Evolutionary conservation across 495 filamentous ascomycete genomes (phyloP).

Genomic region (Daldinia grandis): DNA sequence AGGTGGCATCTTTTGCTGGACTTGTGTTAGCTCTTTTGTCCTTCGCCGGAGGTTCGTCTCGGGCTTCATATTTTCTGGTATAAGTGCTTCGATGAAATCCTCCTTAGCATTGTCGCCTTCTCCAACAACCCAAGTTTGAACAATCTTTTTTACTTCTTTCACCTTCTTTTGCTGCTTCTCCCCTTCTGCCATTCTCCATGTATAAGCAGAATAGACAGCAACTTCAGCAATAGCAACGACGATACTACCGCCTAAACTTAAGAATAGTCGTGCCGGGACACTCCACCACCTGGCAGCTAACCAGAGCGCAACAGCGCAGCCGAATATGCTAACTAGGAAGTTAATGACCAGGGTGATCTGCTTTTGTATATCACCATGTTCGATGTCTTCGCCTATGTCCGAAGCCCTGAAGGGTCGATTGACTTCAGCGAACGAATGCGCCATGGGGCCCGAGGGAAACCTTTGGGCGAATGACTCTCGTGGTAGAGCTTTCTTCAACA

Average conservation of each 20-base stretch:
- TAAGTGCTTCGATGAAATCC: conserved; percentile 47
- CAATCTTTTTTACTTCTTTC: conserved; percentile 74
- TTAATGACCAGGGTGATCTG: conserved; percentile 79
- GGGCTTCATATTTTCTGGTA: conserved; percentile 13
- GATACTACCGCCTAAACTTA: conserved; percentile 72
- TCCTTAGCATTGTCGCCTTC: conserved; percentile 47
- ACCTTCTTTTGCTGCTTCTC: conserved; percentile 69
- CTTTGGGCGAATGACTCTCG: conserved; percentile 66
- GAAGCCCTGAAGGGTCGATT: conserved; percentile 49
- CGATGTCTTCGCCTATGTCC: conserved; percentile 62
- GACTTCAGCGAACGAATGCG: conserved; percentile 60
- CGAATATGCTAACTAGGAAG: conserved; percentile 75
- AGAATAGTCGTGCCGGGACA: conserved; percentile 70
- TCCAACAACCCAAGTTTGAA: conserved; percentile 75
- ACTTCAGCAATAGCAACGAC: conserved; percentile 87
- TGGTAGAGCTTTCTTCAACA: conserved; percentile 67
- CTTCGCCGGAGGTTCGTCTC: conserved; percentile 48
- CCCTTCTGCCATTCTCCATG: conserved; percentile 78
- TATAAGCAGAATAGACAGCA: conserved; percentile 85
- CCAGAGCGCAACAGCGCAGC: conserved; percentile 76
- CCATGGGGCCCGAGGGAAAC: conserved; percentile 60
- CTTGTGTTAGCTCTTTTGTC: conserved; percentile 32
- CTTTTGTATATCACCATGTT: conserved; percentile 74
- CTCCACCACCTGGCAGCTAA: conserved; percentile 74
- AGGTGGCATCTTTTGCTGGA: not conserved